phyloP scores from a whole-genome alignment of 2,329 filamentous ascomycete genomes.

The Xylariaceae sp. region DNA sequence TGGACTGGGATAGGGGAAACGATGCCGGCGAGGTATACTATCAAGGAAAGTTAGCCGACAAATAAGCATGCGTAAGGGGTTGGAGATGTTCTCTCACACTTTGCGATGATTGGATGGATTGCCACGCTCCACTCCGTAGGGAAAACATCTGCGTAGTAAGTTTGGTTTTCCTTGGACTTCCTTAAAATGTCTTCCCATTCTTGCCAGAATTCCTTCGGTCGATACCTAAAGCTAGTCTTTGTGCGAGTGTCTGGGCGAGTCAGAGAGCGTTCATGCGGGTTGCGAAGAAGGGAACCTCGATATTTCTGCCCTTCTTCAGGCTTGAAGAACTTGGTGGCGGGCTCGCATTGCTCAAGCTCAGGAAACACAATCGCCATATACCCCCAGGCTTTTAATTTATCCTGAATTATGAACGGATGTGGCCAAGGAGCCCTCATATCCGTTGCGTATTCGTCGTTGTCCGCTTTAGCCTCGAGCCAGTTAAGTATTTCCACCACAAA shows the following conservation, averaged over 20 bases:
- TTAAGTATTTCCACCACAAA: conserved; percentile 37
- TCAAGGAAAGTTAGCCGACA: not conserved
- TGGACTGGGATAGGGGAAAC: conserved; percentile 40
- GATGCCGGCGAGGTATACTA: conserved; percentile 54
- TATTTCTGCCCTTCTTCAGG: conserved; percentile 42
- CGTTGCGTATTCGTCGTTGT: conserved; percentile 31
- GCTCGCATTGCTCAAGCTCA: conserved; percentile 30
- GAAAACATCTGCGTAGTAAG: conserved; percentile 34
- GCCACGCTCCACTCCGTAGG: conserved; percentile 49
- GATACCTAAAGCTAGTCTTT: conserved; percentile 44
- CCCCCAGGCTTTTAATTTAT: conserved; percentile 45
- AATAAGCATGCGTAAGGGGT: not conserved
- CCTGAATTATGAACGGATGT: conserved; percentile 46
- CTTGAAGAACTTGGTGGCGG: conserved; percentile 42
- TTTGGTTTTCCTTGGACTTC: conserved; percentile 23
- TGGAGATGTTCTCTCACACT: conserved; percentile 27
- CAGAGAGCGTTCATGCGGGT: conserved; percentile 48
- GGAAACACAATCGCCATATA: conserved; percentile 49
- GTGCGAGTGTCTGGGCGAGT: conserved; percentile 45
- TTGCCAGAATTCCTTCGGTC: conserved; percentile 46
- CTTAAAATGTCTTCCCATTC: conserved; percentile 43
- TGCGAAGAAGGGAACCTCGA: conserved; percentile 45
- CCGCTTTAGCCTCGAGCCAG: conserved; percentile 35
- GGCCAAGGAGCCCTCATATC: conserved; percentile 33
- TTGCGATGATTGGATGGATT: conserved; percentile 49